Evolutionary conservation across 164 flowering plant species (phyloP).

Genomic region (Vitis vinifera): ASM3070453v1 NC_081810.1:22706001-22706500

Average conservation of each 20-base stretch:
- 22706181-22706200: neutral
- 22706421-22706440: constrained; percentile 16
- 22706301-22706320: constrained; percentile 18
- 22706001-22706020: too few relatives aligned
- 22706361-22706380: constrained; percentile 29
- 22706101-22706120: too few relatives aligned
- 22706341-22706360: constrained; percentile 27
- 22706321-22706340: constrained; percentile 23
- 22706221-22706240: neutral
- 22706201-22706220: neutral
- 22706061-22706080: too few relatives aligned
- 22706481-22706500: constrained; percentile 26
- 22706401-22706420: constrained; percentile 33
- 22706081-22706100: too few relatives aligned
- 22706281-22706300: constrained; percentile 11
- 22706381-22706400: constrained; percentile 35
- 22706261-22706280: neutral
- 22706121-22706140: neutral
- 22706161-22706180: neutral
- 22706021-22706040: too few relatives aligned
- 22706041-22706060: too few relatives aligned
- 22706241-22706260: neutral
- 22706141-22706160: neutral
- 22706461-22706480: neutral
- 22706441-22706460: constrained; percentile 22